Base-by-base conservation (phyloP, 768 basidiomycete genomes). In the Crassisporium funariophilum region DNA sequence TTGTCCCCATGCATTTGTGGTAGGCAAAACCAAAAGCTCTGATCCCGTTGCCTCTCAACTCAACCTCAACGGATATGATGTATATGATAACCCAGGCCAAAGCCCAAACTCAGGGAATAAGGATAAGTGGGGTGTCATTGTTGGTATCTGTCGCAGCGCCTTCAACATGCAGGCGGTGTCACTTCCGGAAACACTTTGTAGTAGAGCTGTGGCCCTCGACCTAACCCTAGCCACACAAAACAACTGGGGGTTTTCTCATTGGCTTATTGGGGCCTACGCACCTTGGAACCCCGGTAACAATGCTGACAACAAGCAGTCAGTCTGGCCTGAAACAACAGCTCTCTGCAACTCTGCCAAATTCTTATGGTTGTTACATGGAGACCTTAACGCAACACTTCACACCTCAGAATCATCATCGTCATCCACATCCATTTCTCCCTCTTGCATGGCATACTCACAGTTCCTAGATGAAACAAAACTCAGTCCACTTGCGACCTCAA, bases 211-310 rank as follows among this genome's bases (percentile, higher is more conserved):
- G 3, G 56, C 49, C 4, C 41, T 61, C 3, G 61, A 64, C 31
- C 19, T 65, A 4, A 41, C 53, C 1, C 38, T 63, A 0, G 54
- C 42, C 3, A 61, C 56, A 2, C 15, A 31, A n/a, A 21, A 43
- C 19, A 49, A 52, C 21, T 13, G 21, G 10, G 56, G 45, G 1
- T 53, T 61, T 34, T 9, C 13, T 0, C 63, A 66, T 44, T 43
- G 55, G 2, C 11, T 65, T 4, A 53, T 65, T n/a, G 62, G 57
- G 1, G 50, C 36, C 9, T 66, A 64, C 38, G 62, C 63, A 0
- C 64, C 59, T 1, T 66, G 59, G 61, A 56, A 66, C 31, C 64
- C 62, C 7, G 58, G 61, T 8, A 29, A 11, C 0, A 3, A 15
- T 6, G 8, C 13, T 7, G 44, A 34, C 2, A 42, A 47, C 33